A percentile compares a stretch with the other conserved stretches of the same genome.
These are phyloP conservation scores for Epichloe gansuensis DNA, from an alignment of 2,329 filamentous ascomycete species.

Conservation along the genomic window DNA sequence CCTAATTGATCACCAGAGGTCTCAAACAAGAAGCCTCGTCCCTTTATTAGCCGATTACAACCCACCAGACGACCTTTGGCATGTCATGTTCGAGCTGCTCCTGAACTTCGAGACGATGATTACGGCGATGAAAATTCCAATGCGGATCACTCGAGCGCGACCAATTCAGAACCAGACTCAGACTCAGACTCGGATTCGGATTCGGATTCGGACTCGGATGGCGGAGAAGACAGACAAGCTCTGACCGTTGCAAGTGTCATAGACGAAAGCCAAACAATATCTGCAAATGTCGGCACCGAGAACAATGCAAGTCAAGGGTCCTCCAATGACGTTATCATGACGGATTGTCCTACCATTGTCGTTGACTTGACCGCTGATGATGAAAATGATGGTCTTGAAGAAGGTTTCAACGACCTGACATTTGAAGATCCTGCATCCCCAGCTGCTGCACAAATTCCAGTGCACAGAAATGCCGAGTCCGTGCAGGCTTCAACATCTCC, in stretches of 20 bases:
- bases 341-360: neutral
- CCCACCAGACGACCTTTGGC: constrained; percentile 7
- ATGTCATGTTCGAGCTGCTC: neutral
- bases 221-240: neutral
- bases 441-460: neutral
- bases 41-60: constrained; percentile 8
- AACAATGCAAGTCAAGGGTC: neutral
- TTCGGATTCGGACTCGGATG: neutral
- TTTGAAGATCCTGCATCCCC: neutral
- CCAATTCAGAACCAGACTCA: neutral
- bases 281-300: neutral
- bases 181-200: neutral
- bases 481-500: neutral
- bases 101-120: neutral
- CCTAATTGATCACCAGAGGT: neutral
- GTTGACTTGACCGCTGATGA: neutral
- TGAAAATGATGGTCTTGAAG: neutral
- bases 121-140: neutral
- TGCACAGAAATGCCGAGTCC: neutral
- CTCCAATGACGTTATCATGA: neutral
- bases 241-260: neutral
- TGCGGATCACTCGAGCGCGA: neutral
- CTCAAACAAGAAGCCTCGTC: constrained; percentile 12
- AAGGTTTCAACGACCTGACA: neutral
- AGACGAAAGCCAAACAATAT: neutral